phyloP scores from a whole-genome alignment of 148 eudicot genomes.

The Cornus kousa region DNA sequence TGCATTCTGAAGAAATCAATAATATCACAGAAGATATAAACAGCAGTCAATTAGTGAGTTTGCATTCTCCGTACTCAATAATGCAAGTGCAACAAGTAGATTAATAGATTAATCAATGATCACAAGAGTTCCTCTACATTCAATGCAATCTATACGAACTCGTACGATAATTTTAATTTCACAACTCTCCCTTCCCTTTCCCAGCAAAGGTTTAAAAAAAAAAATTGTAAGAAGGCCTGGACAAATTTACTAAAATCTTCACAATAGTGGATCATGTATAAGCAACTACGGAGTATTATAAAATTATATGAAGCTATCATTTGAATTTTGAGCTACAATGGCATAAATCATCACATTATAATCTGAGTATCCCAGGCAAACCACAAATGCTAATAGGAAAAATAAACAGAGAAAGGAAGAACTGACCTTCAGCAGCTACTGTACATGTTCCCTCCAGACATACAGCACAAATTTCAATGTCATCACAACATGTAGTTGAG shows the following conservation, averaged over 20 bases:
- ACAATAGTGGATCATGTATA: too few species aligned
- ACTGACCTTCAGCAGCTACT: slow-evolving; percentile 91
- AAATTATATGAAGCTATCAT: neutral
- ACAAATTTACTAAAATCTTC: too few species aligned
- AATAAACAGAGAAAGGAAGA: neutral
- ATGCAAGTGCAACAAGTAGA: neutral
- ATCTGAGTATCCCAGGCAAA: neutral
- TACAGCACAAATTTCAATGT: slow-evolving; percentile 82
- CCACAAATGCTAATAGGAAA: neutral
- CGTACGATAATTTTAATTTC: neutral
- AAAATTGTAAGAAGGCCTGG: too few species aligned
- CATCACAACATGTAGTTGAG: slow-evolving; percentile 55
- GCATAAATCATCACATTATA: neutral
- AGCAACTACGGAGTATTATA: too few species aligned
- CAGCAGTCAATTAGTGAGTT: too few species aligned
- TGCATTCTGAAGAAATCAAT: neutral
- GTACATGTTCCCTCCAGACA: slow-evolving; percentile 91
- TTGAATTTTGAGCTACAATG: neutral
- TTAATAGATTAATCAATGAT: neutral
- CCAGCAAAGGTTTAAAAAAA: too few species aligned
- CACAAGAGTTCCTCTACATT: neutral
- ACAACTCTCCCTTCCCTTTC: neutral
- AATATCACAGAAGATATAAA: too few species aligned
- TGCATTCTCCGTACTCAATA: neutral
- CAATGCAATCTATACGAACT: neutral